phyloP scores from a whole-genome alignment of 2,329 filamentous ascomycete species.

The Elsinoe fawcettii region DNA sequence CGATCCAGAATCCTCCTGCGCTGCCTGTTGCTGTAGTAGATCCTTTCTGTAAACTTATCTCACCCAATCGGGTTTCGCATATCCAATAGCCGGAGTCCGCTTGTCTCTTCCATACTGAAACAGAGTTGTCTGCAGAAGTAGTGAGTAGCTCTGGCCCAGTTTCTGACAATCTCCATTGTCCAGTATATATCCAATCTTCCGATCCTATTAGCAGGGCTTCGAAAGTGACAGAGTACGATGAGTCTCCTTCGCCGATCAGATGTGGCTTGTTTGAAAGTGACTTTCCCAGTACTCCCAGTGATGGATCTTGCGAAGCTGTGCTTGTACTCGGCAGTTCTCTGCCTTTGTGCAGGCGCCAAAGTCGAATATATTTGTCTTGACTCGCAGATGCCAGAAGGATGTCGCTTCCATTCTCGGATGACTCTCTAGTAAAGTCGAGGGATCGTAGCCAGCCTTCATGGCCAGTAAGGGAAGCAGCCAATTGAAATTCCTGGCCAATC shows the following conservation, averaged over 20 bases:
- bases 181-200: conserved; percentile 96
- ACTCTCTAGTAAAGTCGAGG: conserved; percentile 66
- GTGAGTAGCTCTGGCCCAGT: conserved; percentile 54
- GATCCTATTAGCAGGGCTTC: conserved; percentile 90
- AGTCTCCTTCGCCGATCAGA: conserved; percentile 54
- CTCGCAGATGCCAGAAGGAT: conserved; percentile 84
- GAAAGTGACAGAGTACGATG: conserved; percentile 76
- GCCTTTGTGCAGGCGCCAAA: conserved; percentile 79
- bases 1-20: conserved; percentile 93
- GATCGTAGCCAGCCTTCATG: conserved; percentile 95
- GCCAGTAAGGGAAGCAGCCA: conserved; percentile 70
- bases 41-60: conserved; percentile 90
- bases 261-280: conserved; percentile 87
- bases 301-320: conserved; percentile 48
- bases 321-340: conserved; percentile 54
- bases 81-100: conserved; percentile 81
- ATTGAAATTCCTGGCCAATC: conserved; percentile 51
- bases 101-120: conserved; percentile 89
- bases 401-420: conserved; percentile 49
- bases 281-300: conserved; percentile 55
- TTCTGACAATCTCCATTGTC: conserved; percentile 57
- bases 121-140: conserved; percentile 88
- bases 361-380: conserved; percentile 92
- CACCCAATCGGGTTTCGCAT: conserved; percentile 74
- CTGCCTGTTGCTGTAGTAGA: conserved; percentile 94